Evolutionary conservation across 1,284 basidiomycete genomes (phyloP).

Genomic region (Ganoderma boninense): DNA sequence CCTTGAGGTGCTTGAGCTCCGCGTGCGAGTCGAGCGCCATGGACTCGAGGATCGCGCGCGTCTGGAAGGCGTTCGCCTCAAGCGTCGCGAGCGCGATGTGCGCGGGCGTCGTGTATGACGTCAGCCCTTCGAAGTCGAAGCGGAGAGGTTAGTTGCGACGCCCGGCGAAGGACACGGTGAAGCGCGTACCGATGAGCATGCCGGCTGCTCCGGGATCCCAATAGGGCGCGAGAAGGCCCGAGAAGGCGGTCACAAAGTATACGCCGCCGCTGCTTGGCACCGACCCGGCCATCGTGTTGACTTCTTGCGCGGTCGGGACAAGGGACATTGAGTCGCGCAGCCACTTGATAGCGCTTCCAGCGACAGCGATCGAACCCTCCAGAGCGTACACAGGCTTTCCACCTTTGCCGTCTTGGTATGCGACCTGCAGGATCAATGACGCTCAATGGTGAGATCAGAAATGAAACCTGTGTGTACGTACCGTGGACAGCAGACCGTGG

Average conservation of each 20-base stretch:
- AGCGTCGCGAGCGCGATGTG: slow-evolving; percentile 95
- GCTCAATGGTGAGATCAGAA: slow-evolving; percentile 12
- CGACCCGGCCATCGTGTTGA: slow-evolving; percentile 85
- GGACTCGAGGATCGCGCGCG: slow-evolving; percentile 92
- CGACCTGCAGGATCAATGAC: slow-evolving; percentile 61
- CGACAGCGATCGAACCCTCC: slow-evolving; percentile 93
- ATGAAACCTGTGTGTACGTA: slow-evolving; percentile 42
- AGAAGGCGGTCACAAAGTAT: slow-evolving; percentile 97
- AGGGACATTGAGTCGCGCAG: slow-evolving; percentile 91
- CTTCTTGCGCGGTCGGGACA: slow-evolving; percentile 83
- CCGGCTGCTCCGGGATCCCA: slow-evolving; percentile 92
- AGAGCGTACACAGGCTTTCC: slow-evolving; percentile 90
- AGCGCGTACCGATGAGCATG: slow-evolving; percentile 73
- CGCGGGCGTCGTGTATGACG: slow-evolving; percentile 91
- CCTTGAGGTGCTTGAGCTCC: slow-evolving; percentile 85
- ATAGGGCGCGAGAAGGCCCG: slow-evolving; percentile 90
- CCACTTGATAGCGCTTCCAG: slow-evolving; percentile 97
- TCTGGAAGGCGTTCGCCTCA: slow-evolving; percentile 92
- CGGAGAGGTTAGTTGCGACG: background rate
- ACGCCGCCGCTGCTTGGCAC: slow-evolving; percentile 90
- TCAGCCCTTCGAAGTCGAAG: slow-evolving; percentile 61
- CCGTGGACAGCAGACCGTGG: slow-evolving; percentile 92
- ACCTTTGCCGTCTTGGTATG: slow-evolving; percentile 89
- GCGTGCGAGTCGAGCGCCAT: slow-evolving; percentile 87
- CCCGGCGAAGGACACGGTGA: background rate